Percentiles rank a stretch among this genome's conserved stretches.
Conservation (phyloP, 176 grass and related monocot species). For the Avena atlantica region DNA sequence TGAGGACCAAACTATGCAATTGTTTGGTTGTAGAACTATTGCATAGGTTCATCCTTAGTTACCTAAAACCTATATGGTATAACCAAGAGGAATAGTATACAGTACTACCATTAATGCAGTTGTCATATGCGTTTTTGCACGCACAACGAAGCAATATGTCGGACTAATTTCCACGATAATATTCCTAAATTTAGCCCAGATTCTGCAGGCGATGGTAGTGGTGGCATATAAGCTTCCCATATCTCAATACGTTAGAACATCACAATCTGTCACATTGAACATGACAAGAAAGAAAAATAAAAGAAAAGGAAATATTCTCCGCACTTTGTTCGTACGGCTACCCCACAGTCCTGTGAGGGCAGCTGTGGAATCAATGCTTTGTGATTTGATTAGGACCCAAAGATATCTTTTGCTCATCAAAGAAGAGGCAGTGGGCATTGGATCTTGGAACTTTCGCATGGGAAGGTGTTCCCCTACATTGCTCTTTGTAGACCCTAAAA, state of each 20-base stretch:
- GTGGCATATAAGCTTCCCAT: neutral
- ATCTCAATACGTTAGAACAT: conserved; percentile 18
- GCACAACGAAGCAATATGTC: neutral
- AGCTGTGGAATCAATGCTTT: conserved; percentile 51
- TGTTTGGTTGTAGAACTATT: conserved; percentile 2
- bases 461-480: conserved; percentile 11
- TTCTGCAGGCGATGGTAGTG: neutral
- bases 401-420: conserved; percentile 40
- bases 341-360: conserved; percentile 37
- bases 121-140: conserved; percentile 3
- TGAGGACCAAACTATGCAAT: conserved; percentile 33
- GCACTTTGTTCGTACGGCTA: neutral
- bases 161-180: neutral
- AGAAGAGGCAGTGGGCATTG: conserved; percentile 62
- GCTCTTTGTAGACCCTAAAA: conserved; percentile 24
- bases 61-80: neutral
- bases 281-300: conserved; percentile 19
- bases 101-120: conserved; percentile 1
- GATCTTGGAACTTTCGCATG: conserved; percentile 41
- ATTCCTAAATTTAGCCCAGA: neutral
- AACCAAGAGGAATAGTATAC: neutral
- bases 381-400: conserved; percentile 59
- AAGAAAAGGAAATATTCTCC: conserved; percentile 1
- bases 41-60: neutral
- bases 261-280: conserved; percentile 35